phyloP scores from a whole-genome alignment of 441 rosid species.

The Biscutella laevigata region DNA sequence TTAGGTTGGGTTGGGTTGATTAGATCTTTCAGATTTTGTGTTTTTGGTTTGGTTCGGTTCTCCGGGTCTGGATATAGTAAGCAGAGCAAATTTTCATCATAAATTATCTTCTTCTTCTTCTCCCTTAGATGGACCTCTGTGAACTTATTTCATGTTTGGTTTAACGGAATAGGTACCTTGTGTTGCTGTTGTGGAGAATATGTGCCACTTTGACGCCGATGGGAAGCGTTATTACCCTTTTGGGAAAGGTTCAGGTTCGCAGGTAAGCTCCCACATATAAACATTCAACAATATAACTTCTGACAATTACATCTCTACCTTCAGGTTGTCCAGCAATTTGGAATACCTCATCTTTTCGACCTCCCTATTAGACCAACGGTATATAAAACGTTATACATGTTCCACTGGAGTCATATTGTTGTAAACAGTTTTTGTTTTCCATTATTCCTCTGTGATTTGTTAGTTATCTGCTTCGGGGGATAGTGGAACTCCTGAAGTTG shows the following conservation, averaged over 20 bases:
- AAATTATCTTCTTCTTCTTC: neutral
- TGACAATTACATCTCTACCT: conserved; percentile 19
- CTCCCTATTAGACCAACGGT: conserved; percentile 87
- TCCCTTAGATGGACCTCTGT: conserved; percentile 1
- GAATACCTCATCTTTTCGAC: conserved; percentile 93
- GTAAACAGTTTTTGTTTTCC: neutral
- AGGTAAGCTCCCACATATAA: no score
- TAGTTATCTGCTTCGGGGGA: conserved; percentile 96
- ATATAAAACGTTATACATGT: neutral
- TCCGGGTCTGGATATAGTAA: no score
- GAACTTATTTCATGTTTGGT: conserved; percentile 16
- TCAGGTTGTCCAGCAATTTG: conserved; percentile 92
- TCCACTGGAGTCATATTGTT: no score
- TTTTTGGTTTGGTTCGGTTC: no score
- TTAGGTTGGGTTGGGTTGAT: no score
- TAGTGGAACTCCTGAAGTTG: conserved; percentile 86
- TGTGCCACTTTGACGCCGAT: conserved; percentile 94
- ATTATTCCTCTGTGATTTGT: neutral
- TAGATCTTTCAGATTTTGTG: no score
- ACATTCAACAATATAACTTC: no score
- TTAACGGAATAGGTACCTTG: conserved; percentile 66
- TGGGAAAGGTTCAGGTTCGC: conserved; percentile 93
- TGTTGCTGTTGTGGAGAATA: conserved; percentile 91
- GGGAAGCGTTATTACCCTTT: conserved; percentile 95
- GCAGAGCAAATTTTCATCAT: neutral